Percentiles rank a stretch among this genome's conserved stretches.
These are phyloP conservation scores for Euphorbia pulcherrima DNA, from an alignment of 345 rosid species.

Conservation along the genomic window DNA sequence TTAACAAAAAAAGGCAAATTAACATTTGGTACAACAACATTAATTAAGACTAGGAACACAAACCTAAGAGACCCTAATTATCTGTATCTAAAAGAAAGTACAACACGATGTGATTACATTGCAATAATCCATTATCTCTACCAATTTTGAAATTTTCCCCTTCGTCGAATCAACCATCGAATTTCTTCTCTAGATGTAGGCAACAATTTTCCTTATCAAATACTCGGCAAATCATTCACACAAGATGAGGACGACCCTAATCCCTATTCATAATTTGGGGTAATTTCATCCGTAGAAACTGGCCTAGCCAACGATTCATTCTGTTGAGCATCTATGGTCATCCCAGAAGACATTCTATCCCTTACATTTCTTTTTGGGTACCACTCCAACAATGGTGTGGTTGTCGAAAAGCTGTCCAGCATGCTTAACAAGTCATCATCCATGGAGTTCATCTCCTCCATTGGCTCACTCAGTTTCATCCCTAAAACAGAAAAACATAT, in stretches of 20 bases:
- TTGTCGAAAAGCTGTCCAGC: constrained; percentile 59
- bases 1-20: background rate
- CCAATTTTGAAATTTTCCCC: no score
- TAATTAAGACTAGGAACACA: background rate
- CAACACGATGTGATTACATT: no score
- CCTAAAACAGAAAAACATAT: constrained; percentile 9
- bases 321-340: constrained; percentile 21
- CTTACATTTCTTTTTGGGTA: constrained; percentile 28
- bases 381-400: constrained; percentile 66
- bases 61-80: background rate
- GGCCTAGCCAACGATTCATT: constrained; percentile 1
- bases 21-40: no score
- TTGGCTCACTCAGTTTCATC: constrained; percentile 25
- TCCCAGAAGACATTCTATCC: constrained; percentile 20
- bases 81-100: constrained; percentile 2
- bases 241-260: constrained; percentile 35
- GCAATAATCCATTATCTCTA: no score
- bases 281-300: no score
- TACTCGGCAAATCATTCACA: constrained; percentile 65
- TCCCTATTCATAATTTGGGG: constrained; percentile 26
- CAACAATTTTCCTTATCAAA: constrained; percentile 31
- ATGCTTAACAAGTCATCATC: constrained; percentile 64
- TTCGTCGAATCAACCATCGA: no score
- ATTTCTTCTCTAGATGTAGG: no score
- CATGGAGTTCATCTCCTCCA: constrained; percentile 41